A percentile compares a stretch with the other conserved stretches of the same genome.
These are phyloP conservation scores for Balakata baccata DNA, from an alignment of 345 rosid genomes.

Conservation along the genomic window DNA sequence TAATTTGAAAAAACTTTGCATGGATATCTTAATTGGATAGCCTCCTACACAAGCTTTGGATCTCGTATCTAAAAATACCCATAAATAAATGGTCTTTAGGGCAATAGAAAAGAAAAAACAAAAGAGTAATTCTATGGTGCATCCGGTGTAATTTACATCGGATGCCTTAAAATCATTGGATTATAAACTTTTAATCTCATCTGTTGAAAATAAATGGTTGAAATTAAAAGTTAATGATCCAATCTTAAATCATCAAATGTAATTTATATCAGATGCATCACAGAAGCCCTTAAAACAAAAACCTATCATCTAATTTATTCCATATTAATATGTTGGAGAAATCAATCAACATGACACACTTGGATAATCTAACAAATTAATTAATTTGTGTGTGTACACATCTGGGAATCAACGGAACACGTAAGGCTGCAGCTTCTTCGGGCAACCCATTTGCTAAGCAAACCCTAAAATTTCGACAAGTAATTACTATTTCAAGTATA, in stretches of 20 bases:
- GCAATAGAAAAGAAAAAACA: neutral
- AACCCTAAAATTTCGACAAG: slow-evolving; percentile 29
- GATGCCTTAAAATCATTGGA: too few relatives aligned
- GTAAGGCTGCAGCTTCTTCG: slow-evolving; percentile 14
- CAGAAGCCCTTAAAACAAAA: too few relatives aligned
- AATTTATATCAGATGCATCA: too few relatives aligned
- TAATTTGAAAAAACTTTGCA: neutral
- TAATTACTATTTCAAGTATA: slow-evolving; percentile 22
- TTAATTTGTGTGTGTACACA: neutral
- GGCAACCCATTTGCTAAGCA: slow-evolving; percentile 30
- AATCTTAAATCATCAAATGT: too few relatives aligned
- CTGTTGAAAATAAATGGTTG: too few relatives aligned
- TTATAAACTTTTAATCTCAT: too few relatives aligned
- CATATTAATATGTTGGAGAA: slow-evolving; percentile 24
- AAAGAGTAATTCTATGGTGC: too few relatives aligned
- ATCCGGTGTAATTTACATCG: too few relatives aligned
- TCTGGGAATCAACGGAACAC: slow-evolving; percentile 28
- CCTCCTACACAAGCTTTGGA: slow-evolving; percentile 20
- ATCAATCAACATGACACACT: slow-evolving; percentile 4
- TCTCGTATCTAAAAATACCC: slow-evolving; percentile 22
- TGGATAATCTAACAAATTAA: slow-evolving; percentile 11
- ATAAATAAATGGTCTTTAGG: neutral
- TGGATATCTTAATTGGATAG: slow-evolving; percentile 5
- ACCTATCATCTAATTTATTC: neutral
- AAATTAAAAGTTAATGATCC: too few relatives aligned